These are phyloP conservation scores for Fraxinus platypoda DNA, from an alignment of 305 asterid genomes.

Conservation along the genomic window DNA sequence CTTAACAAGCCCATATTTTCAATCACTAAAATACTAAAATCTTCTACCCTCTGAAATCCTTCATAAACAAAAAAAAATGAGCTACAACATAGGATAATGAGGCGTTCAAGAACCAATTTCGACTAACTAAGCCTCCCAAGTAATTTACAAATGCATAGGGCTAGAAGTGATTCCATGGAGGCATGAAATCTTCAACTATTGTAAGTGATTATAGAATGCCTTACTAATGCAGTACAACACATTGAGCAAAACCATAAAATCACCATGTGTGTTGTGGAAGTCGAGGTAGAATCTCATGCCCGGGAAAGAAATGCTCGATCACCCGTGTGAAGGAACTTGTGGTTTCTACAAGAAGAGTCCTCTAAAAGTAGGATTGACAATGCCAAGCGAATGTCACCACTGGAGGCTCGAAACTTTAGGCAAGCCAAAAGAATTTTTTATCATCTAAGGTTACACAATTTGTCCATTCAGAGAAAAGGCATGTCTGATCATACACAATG, in stretches of 20 bases:
- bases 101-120: not conserved
- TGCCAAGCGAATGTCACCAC: not conserved
- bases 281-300: not conserved
- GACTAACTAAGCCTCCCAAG: not conserved
- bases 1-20: not conserved
- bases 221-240: not conserved
- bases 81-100: not conserved
- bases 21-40: not conserved
- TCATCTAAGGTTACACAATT: not conserved
- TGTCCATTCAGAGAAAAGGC: not conserved
- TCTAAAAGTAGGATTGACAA: not conserved
- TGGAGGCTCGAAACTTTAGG: not conserved
- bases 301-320: not conserved
- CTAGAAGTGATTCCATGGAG: not conserved
- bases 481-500: not conserved
- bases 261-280: not conserved
- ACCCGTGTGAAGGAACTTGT: not conserved
- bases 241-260: too few relatives aligned
- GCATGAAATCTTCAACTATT: not conserved
- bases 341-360: too few relatives aligned
- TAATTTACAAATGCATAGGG: not conserved
- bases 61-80: too few relatives aligned
- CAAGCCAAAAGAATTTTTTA: not conserved
- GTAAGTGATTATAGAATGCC: not conserved
- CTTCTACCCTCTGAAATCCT: not conserved